Evolutionary conservation across 2,329 filamentous ascomycete species (phyloP).

Genomic region (Onygenales sp.): DNA sequence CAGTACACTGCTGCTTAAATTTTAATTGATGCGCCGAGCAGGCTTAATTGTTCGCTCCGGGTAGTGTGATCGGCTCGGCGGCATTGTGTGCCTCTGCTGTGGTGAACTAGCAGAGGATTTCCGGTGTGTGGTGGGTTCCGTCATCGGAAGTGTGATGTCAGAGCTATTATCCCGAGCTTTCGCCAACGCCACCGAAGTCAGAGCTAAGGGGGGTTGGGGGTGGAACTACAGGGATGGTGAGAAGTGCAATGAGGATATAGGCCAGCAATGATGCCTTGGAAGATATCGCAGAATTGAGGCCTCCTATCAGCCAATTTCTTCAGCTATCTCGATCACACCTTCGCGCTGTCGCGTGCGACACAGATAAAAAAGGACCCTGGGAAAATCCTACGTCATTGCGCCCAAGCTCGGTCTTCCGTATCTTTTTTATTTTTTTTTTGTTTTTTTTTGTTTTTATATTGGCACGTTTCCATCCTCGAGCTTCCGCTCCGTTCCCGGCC

Average conservation of each 20-base stretch:
- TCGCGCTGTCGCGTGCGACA: not conserved
- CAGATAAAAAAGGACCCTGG: not conserved
- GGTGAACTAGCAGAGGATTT: not conserved
- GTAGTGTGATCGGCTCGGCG: not conserved
- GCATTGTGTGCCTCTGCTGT: not conserved
- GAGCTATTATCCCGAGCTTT: not conserved
- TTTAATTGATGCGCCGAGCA: not conserved
- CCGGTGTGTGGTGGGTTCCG: not conserved
- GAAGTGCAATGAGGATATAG: not conserved
- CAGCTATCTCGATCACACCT: not conserved
- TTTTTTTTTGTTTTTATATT: not conserved
- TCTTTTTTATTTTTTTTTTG: not conserved
- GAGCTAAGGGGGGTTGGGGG: not conserved
- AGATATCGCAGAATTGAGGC: not conserved
- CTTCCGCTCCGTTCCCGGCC: constrained; percentile 3
- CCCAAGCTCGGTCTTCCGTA: not conserved
- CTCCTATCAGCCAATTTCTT: not conserved
- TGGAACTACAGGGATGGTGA: not conserved
- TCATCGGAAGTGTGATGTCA: constrained; percentile 1
- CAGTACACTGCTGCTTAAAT: not conserved
- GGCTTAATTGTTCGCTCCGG: not conserved
- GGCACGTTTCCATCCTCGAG: not conserved
- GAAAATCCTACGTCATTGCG: not conserved
- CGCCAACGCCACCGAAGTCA: not conserved
- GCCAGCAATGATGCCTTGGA: not conserved